Percentiles rank a stretch among this genome's conserved stretches.
These are phyloP conservation scores for Geranomyces michiganensis DNA, from an alignment of 192 early-diverging fungal genomes.

Conservation along the genomic window DNA sequence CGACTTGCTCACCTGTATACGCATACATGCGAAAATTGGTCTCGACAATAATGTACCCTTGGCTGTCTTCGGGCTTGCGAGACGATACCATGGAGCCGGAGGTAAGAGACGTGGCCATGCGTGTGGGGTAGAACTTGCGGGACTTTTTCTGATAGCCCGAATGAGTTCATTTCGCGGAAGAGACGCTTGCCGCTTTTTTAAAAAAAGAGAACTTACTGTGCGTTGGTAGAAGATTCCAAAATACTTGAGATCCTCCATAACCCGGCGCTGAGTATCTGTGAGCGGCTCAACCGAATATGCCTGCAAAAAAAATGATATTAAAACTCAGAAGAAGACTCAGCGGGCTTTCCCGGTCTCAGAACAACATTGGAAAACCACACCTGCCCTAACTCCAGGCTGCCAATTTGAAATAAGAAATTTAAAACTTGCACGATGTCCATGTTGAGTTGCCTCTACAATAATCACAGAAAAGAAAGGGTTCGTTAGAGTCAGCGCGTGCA, in stretches of 20 bases:
- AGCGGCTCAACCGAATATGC: conserved; percentile 86
- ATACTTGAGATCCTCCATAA: conserved; percentile 86
- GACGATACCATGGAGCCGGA: conserved; percentile 64
- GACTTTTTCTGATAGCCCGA: conserved; percentile 53
- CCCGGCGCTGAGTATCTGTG: conserved; percentile 78
- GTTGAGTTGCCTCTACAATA: conserved; percentile 30
- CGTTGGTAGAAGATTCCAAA: conserved; percentile 90
- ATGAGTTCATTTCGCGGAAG: not conserved
- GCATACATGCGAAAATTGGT: conserved; percentile 96
- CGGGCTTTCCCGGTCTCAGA: not conserved
- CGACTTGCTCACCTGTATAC: conserved; percentile 69
- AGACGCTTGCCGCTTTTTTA: not conserved
- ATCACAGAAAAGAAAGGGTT: not conserved
- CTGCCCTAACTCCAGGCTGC: conserved; percentile 85
- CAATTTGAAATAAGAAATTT: conserved; percentile 92
- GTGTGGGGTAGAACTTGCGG: conserved; percentile 85
- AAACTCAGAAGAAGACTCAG: not conserved
- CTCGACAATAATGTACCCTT: conserved; percentile 89
- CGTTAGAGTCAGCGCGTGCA: no score
- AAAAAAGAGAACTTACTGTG: conserved; percentile 50
- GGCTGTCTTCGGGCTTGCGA: conserved; percentile 41
- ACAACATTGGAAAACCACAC: conserved; percentile 33
- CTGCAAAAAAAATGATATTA: conserved; percentile 39
- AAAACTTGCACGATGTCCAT: conserved; percentile 95
- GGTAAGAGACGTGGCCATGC: conserved; percentile 89